Conservation (phyloP, 148 eudicot genomes). For the Fallopia convolvulus region DNA sequence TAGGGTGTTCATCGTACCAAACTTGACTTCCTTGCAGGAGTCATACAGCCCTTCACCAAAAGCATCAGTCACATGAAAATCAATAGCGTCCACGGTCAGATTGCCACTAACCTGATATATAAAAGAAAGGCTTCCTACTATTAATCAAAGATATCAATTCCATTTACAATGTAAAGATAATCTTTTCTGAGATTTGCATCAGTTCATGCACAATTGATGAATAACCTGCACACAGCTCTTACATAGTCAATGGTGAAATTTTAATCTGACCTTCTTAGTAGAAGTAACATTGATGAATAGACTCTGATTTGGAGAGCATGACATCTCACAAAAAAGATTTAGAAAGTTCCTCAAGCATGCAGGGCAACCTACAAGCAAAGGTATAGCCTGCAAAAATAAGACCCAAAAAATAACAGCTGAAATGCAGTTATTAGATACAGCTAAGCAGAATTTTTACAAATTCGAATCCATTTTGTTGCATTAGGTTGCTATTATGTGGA, state of each 20-base stretch:
- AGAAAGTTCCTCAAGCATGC: conserved; percentile 81
- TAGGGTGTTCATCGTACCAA: conserved; percentile 87
- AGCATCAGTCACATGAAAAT: conserved; percentile 62
- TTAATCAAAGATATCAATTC: conserved; percentile 3
- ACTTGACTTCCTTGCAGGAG: conserved; percentile 97
- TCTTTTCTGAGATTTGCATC: neutral
- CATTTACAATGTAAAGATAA: neutral
- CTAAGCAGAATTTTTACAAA: neutral
- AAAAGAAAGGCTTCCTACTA: conserved; percentile 14
- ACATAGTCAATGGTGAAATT: neutral
- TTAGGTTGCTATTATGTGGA: neutral
- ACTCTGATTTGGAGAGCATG: conserved; percentile 84
- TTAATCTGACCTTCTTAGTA: conserved; percentile 46
- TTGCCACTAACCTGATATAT: conserved; percentile 61
- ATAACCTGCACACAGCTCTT: neutral
- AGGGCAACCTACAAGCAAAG: conserved; percentile 84
- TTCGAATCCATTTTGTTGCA: neutral
- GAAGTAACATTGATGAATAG: conserved; percentile 66
- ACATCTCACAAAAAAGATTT: conserved; percentile 73
- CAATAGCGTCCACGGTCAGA: conserved; percentile 80
- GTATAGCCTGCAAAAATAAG: conserved; percentile 52
- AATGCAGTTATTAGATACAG: neutral
- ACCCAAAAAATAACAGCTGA: neutral
- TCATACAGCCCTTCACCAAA: conserved; percentile 85
- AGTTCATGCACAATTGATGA: neutral